Evolutionary conservation across 1,284 basidiomycete genomes (phyloP).

Genomic region (Ceratobasidium sp.): DNA sequence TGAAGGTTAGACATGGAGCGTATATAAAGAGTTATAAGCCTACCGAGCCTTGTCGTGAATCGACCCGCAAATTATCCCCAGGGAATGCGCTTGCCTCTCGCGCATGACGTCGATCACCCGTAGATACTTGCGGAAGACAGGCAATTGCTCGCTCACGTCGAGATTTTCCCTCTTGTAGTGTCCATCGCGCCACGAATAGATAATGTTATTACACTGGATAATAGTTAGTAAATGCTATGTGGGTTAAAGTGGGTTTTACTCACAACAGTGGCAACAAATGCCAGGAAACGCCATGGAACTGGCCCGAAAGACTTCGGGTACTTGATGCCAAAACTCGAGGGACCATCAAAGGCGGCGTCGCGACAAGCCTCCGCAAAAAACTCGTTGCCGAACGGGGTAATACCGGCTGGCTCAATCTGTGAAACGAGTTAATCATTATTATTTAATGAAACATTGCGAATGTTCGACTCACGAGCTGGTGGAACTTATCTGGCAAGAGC

Average conservation of each 20-base stretch:
- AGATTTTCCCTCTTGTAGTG: too few relatives aligned
- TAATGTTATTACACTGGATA: too few relatives aligned
- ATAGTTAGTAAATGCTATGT: too few relatives aligned
- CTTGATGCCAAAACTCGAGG: neutral
- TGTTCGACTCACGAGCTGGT: neutral
- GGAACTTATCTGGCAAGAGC: neutral
- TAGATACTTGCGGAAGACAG: too few relatives aligned
- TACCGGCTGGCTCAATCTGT: neutral
- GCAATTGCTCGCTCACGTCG: too few relatives aligned
- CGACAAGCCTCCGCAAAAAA: neutral
- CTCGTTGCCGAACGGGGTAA: neutral
- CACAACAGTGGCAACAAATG: neutral
- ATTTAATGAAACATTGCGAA: neutral
- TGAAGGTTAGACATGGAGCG: too few relatives aligned
- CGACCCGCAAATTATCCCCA: too few relatives aligned
- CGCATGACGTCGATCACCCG: too few relatives aligned
- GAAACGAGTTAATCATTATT: neutral
- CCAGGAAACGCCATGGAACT: neutral
- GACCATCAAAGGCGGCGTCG: neutral
- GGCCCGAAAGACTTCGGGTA: neutral
- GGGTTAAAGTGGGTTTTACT: neutral
- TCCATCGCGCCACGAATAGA: too few relatives aligned
- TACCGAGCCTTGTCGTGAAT: too few relatives aligned
- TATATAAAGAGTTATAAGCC: too few relatives aligned
- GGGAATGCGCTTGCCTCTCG: too few relatives aligned